phyloP scores from a whole-genome alignment of 2,329 filamentous ascomycete genomes.

The Fusarium sp. region DNA sequence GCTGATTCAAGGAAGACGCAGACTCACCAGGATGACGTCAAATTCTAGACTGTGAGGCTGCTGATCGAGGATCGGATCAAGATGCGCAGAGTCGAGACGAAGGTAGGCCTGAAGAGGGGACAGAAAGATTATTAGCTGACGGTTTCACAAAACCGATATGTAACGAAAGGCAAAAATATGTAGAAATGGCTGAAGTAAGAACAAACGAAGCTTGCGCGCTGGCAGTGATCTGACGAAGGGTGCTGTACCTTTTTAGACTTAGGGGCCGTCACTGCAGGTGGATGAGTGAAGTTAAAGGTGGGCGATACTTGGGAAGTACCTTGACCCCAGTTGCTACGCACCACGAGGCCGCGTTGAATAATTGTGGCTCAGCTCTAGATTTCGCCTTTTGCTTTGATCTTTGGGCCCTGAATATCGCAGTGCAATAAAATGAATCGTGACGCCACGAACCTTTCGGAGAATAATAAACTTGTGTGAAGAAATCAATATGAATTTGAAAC shows the following conservation, averaged over 20 bases:
- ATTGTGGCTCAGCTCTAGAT: conserved; percentile 44
- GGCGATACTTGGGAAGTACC: conserved; percentile 25
- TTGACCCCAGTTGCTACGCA: conserved; percentile 22
- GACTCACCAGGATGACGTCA: conserved; percentile 46
- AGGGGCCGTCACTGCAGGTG: conserved; percentile 10
- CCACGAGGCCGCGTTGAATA: conserved; percentile 37
- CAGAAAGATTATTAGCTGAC: neutral
- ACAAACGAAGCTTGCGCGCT: conserved; percentile 1
- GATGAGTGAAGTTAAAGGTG: conserved; percentile 26
- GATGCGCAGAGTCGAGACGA: conserved; percentile 10
- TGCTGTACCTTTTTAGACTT: conserved; percentile 21
- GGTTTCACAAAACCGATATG: neutral
- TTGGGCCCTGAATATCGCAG: conserved; percentile 14
- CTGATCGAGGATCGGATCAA: conserved; percentile 8
- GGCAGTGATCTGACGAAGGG: conserved; percentile 8
- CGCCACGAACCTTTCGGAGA: neutral
- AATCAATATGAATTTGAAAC: neutral
- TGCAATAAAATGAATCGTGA: neutral
- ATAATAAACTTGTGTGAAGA: neutral
- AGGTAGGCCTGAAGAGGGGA: conserved; percentile 9
- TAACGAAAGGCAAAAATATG: neutral
- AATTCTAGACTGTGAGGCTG: conserved; percentile 19
- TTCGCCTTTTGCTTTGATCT: conserved; percentile 8
- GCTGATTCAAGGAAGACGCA: conserved; percentile 28
- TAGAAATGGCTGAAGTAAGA: neutral